Conservation (phyloP, 768 basidiomycete species). For the Multifurca ochricompacta region DNA sequence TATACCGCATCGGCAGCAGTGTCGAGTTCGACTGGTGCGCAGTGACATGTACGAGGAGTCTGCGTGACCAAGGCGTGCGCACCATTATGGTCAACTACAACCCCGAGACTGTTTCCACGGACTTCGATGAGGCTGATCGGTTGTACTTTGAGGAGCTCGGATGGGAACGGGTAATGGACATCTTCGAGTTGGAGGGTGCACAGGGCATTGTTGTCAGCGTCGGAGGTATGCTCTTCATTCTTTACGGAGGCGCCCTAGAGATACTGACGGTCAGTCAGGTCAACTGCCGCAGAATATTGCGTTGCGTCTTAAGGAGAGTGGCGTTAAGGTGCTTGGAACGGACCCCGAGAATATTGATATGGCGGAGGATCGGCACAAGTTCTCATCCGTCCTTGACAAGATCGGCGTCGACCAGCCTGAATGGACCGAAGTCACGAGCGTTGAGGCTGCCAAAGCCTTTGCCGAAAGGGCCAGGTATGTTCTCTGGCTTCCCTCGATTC, state of each 20-base stretch:
- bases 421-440: constrained; percentile 85
- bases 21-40: constrained; percentile 99
- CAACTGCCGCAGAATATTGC: constrained; percentile 99
- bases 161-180: constrained; percentile 98
- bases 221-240: constrained; percentile 57
- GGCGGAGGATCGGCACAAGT: constrained; percentile 98
- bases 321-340: constrained; percentile 92
- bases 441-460: constrained; percentile 88
- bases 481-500: neutral
- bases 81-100: constrained; percentile 99
- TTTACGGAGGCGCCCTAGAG: neutral
- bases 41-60: constrained; percentile 92
- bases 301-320: constrained; percentile 82
- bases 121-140: constrained; percentile 98
- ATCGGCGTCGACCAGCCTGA: constrained; percentile 96
- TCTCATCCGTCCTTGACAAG: constrained; percentile 91
- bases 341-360: constrained; percentile 93
- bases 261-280: constrained; percentile 37
- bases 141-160: constrained; percentile 98
- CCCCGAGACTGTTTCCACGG: constrained; percentile 98
- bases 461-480: constrained; percentile 74
- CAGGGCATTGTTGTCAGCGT: constrained; percentile 95
- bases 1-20: constrained; percentile 96
- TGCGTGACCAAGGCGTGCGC: constrained; percentile 86
- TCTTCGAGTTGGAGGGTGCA: constrained; percentile 92